Conservation (phyloP, 1,284 basidiomycete genomes). For the Boletus sp. region DNA sequence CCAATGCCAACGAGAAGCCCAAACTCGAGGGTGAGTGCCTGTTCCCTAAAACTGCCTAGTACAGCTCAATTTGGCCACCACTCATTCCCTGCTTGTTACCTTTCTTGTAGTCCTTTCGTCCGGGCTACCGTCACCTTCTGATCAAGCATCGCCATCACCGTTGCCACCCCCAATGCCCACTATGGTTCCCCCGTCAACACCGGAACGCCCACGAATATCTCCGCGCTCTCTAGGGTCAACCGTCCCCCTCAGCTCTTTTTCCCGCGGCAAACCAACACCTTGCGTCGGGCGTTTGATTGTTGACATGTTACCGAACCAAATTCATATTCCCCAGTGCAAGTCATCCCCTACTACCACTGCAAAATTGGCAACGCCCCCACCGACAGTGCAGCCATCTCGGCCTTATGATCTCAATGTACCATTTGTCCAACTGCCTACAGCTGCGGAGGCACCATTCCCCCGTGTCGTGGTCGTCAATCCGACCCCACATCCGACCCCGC, state of each 20-base stretch:
- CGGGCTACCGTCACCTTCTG: conserved; percentile 29
- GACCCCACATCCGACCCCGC: conserved; percentile 55
- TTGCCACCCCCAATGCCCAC: conserved; percentile 23
- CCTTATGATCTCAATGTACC: conserved; percentile 18
- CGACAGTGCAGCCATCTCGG: conserved; percentile 1
- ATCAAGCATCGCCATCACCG: conserved; percentile 29
- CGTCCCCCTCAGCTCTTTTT: conserved; percentile 22
- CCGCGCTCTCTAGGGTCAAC: conserved; percentile 17
- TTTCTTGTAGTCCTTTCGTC: conserved; percentile 22
- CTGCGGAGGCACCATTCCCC: conserved; percentile 34
- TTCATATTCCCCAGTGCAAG: conserved; percentile 21
- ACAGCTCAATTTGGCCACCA: conserved; percentile 8
- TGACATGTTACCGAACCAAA: conserved; percentile 46
- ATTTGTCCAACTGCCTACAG: conserved; percentile 23
- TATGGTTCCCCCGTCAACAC: conserved; percentile 23
- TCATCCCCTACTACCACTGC: neutral
- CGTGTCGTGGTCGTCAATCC: conserved; percentile 54
- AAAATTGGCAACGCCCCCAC: conserved; percentile 5
- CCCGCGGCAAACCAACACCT: conserved; percentile 32
- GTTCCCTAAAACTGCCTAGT: conserved; percentile 12
- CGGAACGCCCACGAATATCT: conserved; percentile 31
- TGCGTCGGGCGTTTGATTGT: conserved; percentile 52
- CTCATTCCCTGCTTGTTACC: conserved; percentile 19
- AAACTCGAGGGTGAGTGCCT: conserved; percentile 20
- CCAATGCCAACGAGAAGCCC: conserved; percentile 12